Evolutionary conservation across 176 grass and related monocot genomes (phyloP).

Genomic region (Tillandsia leiboldiana): DNA sequence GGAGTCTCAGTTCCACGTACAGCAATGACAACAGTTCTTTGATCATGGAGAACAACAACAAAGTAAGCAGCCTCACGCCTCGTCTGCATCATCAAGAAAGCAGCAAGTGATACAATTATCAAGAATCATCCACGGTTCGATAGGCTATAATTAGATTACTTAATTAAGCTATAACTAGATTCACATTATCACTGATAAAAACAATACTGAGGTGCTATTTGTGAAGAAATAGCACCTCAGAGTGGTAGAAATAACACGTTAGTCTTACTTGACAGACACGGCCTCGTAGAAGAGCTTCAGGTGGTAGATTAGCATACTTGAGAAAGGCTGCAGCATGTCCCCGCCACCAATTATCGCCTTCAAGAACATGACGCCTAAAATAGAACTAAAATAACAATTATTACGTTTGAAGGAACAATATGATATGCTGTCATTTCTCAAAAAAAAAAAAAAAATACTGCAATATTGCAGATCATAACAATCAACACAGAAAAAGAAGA

Average conservation of each 20-base stretch:
- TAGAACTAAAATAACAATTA: constrained; percentile 12
- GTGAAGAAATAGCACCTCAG: constrained; percentile 11
- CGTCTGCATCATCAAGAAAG: constrained; percentile 35
- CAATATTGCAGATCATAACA: background rate
- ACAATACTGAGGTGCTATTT: constrained; percentile 8
- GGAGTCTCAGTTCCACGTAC: constrained; percentile 93
- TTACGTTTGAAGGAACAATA: constrained; percentile 2
- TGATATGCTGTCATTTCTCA: background rate
- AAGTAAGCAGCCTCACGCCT: constrained; percentile 93
- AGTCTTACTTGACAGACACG: constrained; percentile 68
- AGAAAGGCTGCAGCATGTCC: constrained; percentile 93
- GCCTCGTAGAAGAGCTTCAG: constrained; percentile 59
- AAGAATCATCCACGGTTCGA: background rate
- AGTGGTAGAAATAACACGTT: too few species aligned
- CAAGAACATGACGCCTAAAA: constrained; percentile 74
- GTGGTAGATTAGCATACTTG: constrained; percentile 70
- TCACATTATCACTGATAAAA: background rate
- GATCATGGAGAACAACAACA: constrained; percentile 71
- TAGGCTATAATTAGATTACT: background rate
- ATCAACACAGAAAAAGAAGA: too few species aligned
- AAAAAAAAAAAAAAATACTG: background rate
- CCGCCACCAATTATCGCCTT: constrained; percentile 99
- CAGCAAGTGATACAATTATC: background rate
- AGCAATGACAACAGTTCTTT: constrained; percentile 65
- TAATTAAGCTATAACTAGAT: background rate